Evolutionary conservation across 768 basidiomycete species (phyloP).

Genomic region (Leccinellum rugosiceps): DNA sequence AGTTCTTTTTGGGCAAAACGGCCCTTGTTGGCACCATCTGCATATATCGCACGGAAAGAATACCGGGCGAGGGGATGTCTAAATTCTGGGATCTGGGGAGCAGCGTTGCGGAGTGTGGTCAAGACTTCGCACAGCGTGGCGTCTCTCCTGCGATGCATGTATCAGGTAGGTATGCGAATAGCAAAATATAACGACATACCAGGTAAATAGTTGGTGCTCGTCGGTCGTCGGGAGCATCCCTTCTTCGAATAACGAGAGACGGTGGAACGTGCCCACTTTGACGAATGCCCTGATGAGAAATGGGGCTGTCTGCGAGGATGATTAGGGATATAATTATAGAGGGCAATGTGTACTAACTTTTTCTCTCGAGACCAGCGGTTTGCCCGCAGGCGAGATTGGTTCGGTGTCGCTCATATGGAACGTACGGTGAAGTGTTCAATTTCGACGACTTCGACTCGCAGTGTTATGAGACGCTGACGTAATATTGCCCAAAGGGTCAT

Average conservation of each 20-base stretch:
- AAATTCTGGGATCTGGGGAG: slow-evolving; percentile 67
- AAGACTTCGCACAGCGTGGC: slow-evolving; percentile 77
- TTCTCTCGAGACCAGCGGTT: slow-evolving; percentile 52
- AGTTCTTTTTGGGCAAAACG: slow-evolving; percentile 75
- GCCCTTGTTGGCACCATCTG: slow-evolving; percentile 69
- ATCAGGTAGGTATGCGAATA: neutral
- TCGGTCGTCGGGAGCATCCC: slow-evolving; percentile 73
- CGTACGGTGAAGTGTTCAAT: neutral
- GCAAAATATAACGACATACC: slow-evolving; percentile 40
- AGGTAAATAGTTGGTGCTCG: slow-evolving; percentile 80
- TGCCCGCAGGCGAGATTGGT: slow-evolving; percentile 41
- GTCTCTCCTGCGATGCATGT: slow-evolving; percentile 57
- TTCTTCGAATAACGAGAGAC: slow-evolving; percentile 72
- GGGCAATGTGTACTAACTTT: slow-evolving; percentile 37
- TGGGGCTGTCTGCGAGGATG: slow-evolving; percentile 56
- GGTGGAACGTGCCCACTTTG: slow-evolving; percentile 77
- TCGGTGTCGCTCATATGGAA: slow-evolving; percentile 36
- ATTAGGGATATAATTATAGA: neutral
- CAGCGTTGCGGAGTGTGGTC: slow-evolving; percentile 69
- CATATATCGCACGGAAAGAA: slow-evolving; percentile 76
- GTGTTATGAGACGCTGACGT: neutral
- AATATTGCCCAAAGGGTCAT: neutral
- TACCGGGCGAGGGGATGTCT: slow-evolving; percentile 81
- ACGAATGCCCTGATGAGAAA: slow-evolving; percentile 82
- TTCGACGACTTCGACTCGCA: neutral